Evolutionary conservation across 257 asterid species (phyloP).

Genomic region (Nicotiana attenuata): DNA sequence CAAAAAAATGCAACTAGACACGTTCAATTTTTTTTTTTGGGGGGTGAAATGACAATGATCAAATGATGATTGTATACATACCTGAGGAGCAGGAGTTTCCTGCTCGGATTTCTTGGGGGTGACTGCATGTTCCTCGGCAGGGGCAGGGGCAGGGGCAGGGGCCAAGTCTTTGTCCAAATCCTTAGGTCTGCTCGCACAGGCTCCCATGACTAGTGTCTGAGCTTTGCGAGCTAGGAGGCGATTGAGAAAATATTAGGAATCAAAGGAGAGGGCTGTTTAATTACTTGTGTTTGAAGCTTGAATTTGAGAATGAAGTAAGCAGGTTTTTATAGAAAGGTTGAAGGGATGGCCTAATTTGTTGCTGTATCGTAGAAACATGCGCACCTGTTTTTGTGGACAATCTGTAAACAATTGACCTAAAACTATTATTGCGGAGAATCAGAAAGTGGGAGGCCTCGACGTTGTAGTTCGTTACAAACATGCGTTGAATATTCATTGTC

Average conservation of each 20-base stretch:
- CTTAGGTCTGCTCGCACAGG: conserved; percentile 88
- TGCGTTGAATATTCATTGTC: background rate
- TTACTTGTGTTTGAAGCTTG: conserved; percentile 11
- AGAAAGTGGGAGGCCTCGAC: conserved; percentile 21
- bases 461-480: conserved; percentile 1
- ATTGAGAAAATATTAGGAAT: background rate
- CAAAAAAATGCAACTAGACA: background rate
- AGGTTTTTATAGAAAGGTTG: conserved; percentile 30
- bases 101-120: conserved; percentile 37
- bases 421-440: conserved; percentile 4
- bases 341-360: background rate
- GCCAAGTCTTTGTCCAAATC: conserved; percentile 40
- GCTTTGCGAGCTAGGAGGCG: background rate
- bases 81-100: conserved; percentile 29
- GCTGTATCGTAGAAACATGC: conserved; percentile 17
- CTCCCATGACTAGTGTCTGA: conserved; percentile 58
- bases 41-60: background rate
- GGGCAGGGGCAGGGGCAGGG: conserved; percentile 34
- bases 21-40: background rate
- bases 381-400: conserved; percentile 24
- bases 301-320: background rate
- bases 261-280: background rate
- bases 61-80: background rate
- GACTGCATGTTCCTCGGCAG: conserved; percentile 33
- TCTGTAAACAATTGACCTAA: conserved; percentile 1